A percentile compares a stretch with the other conserved stretches of the same genome.
Evolutionary conservation across 371 early-diverging fungal genomes (phyloP).

Genomic region (Mortierella sp.): DNA sequence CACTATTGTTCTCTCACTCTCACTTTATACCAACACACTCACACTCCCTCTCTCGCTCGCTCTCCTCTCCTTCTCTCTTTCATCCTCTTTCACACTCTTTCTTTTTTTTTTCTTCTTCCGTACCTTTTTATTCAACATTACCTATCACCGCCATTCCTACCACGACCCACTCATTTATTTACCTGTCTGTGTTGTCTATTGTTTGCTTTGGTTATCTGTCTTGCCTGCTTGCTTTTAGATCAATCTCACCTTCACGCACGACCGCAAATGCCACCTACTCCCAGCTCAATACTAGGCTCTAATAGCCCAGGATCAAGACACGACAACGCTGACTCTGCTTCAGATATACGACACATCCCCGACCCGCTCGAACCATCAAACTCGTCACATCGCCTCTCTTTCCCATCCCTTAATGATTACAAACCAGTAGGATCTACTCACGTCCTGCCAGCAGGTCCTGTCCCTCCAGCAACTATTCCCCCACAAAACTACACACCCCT

Average conservation of each 20-base stretch:
- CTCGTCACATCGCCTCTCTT: slow-evolving; percentile 18
- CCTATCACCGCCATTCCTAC: neutral
- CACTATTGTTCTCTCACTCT: neutral
- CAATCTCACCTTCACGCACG: neutral
- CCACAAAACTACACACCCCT: slow-evolving; percentile 34
- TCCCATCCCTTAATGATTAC: slow-evolving; percentile 42
- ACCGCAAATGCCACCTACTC: slow-evolving; percentile 30
- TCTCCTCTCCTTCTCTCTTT: neutral
- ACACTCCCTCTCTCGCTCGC: neutral
- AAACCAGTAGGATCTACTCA: neutral
- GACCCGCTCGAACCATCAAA: neutral
- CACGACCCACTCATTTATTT: neutral
- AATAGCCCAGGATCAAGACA: slow-evolving; percentile 8
- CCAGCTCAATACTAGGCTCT: slow-evolving; percentile 3
- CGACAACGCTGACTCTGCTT: slow-evolving; percentile 12
- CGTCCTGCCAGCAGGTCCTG: neutral
- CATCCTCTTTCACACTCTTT: neutral
- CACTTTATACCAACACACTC: too few relatives aligned
- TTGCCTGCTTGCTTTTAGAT: neutral
- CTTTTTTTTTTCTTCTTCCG: neutral
- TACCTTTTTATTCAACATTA: neutral
- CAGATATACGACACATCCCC: slow-evolving; percentile 2
- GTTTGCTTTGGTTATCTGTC: neutral
- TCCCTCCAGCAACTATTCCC: slow-evolving; percentile 14
- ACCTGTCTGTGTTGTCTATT: neutral